A percentile compares a stretch with the other conserved stretches of the same genome.
Conservation (phyloP, 2,329 filamentous ascomycete species). For the Leptodontidium sp. region DNA sequence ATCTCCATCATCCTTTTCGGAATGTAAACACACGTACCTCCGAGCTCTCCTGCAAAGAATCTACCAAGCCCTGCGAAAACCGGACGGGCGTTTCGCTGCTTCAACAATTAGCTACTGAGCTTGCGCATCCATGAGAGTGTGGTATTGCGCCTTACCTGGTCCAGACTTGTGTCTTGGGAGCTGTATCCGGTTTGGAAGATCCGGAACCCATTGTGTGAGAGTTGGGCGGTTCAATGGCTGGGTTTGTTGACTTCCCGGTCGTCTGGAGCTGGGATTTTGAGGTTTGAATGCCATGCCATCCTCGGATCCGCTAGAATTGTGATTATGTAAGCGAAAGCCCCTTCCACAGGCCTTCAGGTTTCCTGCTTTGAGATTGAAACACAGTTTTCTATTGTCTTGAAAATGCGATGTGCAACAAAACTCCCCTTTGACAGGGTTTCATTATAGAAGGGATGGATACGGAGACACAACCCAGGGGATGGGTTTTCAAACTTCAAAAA, state of each 20-base stretch:
- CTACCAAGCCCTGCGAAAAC: conserved; percentile 83
- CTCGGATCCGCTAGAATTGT: no score
- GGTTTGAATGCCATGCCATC: no score
- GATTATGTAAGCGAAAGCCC: background rate
- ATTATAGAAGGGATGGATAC: background rate
- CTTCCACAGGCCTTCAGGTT: background rate
- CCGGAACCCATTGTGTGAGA: conserved; percentile 44
- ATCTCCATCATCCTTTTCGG: background rate
- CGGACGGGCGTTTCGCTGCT: conserved; percentile 67
- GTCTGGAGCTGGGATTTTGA: conserved; percentile 31
- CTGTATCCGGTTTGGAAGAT: conserved; percentile 42
- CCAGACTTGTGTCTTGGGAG: conserved; percentile 44
- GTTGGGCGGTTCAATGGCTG: conserved; percentile 29
- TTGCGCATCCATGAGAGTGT: background rate
- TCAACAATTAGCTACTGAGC: conserved; percentile 25
- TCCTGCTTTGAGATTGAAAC: background rate
- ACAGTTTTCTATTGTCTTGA: background rate
- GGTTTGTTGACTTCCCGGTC: conserved; percentile 11
- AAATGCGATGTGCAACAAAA: conserved; percentile 2
- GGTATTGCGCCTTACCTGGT: conserved; percentile 34
- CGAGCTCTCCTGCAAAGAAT: conserved; percentile 82
- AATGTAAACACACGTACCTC: conserved; percentile 66
- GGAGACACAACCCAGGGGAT: no score
- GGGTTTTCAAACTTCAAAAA: no score
- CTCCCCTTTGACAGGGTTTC: background rate